Evolutionary conservation across 257 asterid genomes (phyloP).

Genomic region (Nicotiana undulata): DNA sequence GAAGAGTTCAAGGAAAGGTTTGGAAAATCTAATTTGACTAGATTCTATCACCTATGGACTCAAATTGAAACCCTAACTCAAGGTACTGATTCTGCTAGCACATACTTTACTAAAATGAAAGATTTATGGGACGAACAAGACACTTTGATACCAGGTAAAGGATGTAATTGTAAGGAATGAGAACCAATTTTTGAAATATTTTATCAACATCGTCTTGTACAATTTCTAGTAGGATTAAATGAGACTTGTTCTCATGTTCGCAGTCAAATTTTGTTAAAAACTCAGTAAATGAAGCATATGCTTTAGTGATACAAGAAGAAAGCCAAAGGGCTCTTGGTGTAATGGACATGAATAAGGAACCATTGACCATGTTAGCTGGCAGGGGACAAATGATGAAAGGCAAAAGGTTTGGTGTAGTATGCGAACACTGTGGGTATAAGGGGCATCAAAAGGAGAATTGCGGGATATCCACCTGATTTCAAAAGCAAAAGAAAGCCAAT

Average conservation of each 20-base stretch:
- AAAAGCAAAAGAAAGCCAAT: neutral
- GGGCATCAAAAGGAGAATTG: neutral
- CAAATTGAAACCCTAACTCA: too few relatives aligned
- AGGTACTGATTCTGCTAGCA: too few relatives aligned
- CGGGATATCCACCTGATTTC: neutral
- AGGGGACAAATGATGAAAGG: too few relatives aligned
- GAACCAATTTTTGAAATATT: accelerated
- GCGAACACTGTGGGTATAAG: neutral
- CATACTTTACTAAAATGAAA: too few relatives aligned
- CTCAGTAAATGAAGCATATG: neutral
- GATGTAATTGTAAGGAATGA: too few relatives aligned
- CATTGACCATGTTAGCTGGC: too few relatives aligned
- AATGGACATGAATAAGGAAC: neutral
- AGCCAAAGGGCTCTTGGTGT: neutral
- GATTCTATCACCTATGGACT: too few relatives aligned
- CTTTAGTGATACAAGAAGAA: neutral
- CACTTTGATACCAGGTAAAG: neutral
- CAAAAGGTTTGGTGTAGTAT: too few relatives aligned
- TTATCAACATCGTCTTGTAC: neutral
- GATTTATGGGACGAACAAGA: neutral
- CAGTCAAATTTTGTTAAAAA: neutral
- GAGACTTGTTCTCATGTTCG: neutral
- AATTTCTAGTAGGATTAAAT: neutral
- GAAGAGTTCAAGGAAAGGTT: neutral
- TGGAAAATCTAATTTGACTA: too few relatives aligned